Conservation (phyloP, 2,329 filamentous ascomycete species). For the Scleromitrula shiraiana region DNA sequence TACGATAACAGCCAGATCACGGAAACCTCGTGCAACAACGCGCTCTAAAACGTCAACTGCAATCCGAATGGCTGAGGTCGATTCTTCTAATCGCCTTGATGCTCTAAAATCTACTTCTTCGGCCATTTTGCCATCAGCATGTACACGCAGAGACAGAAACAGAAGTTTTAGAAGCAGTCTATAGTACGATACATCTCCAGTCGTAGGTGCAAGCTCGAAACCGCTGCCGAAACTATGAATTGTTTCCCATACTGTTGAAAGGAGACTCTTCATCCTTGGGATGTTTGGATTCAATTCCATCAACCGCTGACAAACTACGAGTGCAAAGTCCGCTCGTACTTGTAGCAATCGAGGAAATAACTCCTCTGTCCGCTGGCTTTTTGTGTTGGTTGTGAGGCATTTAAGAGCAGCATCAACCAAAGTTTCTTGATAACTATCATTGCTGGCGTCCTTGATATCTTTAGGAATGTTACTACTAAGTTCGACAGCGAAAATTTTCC, state of each 20-base stretch:
- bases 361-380: slow-evolving; percentile 62
- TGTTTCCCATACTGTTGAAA: slow-evolving; percentile 53
- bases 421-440: slow-evolving; percentile 21
- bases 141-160: slow-evolving; percentile 70
- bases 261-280: slow-evolving; percentile 43
- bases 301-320: slow-evolving; percentile 74
- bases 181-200: slow-evolving; percentile 61
- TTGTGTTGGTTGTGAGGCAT: slow-evolving; percentile 71
- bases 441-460: no score
- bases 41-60: slow-evolving; percentile 69
- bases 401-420: slow-evolving; percentile 61
- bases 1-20: slow-evolving; percentile 69
- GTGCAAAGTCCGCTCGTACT: slow-evolving; percentile 68
- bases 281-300: slow-evolving; percentile 47
- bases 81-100: slow-evolving; percentile 16
- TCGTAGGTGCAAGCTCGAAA: slow-evolving; percentile 51
- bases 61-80: slow-evolving; percentile 30
- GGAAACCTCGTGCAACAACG: slow-evolving; percentile 75
- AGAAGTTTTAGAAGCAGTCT: slow-evolving; percentile 76
- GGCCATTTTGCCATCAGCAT: slow-evolving; percentile 31
- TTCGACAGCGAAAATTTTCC: slow-evolving; percentile 82
- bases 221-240: slow-evolving; percentile 45
- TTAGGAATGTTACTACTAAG: slow-evolving; percentile 59
- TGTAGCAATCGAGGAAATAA: slow-evolving; percentile 76
- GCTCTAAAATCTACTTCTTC: slow-evolving; percentile 14